These are phyloP conservation scores for Plasmodium malariae DNA, from an alignment of 169 alveolate genomes.

Conservation along the genomic window DNA sequence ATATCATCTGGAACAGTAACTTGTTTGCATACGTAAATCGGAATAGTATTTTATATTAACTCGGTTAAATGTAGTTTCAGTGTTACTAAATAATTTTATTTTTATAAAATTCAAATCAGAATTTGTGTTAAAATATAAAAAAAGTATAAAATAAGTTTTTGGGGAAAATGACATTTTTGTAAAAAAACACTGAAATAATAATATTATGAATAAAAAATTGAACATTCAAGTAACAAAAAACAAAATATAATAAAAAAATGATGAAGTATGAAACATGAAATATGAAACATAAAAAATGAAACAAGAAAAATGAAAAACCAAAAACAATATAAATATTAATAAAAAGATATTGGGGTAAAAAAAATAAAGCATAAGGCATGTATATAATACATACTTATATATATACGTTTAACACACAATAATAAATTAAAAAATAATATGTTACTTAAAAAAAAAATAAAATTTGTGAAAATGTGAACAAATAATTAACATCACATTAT, in stretches of 20 bases:
- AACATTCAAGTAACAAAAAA: conserved; percentile 26
- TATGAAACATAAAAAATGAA: too few species aligned
- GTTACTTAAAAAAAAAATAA: too few species aligned
- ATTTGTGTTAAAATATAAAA: conserved; percentile 14
- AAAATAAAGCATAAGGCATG: too few species aligned
- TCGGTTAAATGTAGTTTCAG: neutral
- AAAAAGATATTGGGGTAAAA: too few species aligned
- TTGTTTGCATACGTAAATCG: neutral
- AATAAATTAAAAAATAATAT: too few species aligned
- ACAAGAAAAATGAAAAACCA: conserved; percentile 1
- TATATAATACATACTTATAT: too few species aligned
- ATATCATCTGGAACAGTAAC: too few species aligned
- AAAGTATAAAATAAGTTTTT: neutral
- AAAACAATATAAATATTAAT: neutral
- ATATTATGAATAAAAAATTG: conserved; percentile 11
- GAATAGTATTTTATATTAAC: too few species aligned
- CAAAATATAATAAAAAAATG: too few species aligned
- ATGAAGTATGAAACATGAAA: too few species aligned
- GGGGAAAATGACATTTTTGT: neutral
- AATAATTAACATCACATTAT: neutral
- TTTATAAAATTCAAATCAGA: conserved; percentile 4
- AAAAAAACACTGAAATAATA: conserved; percentile 9
- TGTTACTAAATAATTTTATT: conserved; percentile 1
- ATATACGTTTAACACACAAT: too few species aligned
- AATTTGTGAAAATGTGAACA: neutral